phyloP scores from a whole-genome alignment of 345 rosid species.

The Lumnitzera littorea region DNA sequence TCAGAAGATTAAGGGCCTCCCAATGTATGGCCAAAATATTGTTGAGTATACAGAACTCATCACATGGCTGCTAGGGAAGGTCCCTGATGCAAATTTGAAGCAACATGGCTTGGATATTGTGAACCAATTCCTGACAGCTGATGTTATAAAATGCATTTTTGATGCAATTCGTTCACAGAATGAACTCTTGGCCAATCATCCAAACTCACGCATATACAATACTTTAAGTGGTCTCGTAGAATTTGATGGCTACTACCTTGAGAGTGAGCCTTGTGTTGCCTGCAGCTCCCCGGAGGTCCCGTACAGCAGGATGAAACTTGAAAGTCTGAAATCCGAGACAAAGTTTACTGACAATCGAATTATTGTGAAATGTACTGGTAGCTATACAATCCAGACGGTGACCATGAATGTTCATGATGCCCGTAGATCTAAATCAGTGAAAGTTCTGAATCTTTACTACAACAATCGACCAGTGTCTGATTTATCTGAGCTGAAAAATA shows the following conservation, averaged over 20 bases:
- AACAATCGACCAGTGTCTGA: constrained; percentile 97
- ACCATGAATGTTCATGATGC: constrained; percentile 99
- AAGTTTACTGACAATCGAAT: constrained; percentile 97
- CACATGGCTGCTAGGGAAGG: constrained; percentile 70
- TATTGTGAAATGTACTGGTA: constrained; percentile 95
- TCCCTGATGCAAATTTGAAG: constrained; percentile 69
- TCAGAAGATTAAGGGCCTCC: constrained; percentile 62
- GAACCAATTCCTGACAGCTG: constrained; percentile 73
- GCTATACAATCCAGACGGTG: constrained; percentile 95
- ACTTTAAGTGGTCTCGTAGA: constrained; percentile 90
- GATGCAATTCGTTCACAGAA: constrained; percentile 91
- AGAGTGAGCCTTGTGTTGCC: constrained; percentile 98
- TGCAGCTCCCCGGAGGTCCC: constrained; percentile 99
- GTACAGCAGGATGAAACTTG: constrained; percentile 94
- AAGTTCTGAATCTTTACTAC: constrained; percentile 89
- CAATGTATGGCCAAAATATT: constrained; percentile 94
- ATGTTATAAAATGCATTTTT: constrained; percentile 69
- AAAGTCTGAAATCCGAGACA: constrained; percentile 94
- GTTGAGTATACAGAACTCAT: constrained; percentile 89
- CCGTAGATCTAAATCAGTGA: constrained; percentile 94
- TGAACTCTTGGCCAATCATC: constrained; percentile 98
- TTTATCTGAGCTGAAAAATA: constrained; percentile 93
- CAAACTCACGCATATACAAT: constrained; percentile 92
- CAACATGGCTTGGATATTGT: constrained; percentile 58
- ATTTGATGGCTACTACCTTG: constrained; percentile 98